These are phyloP conservation scores for Waltergamsia citrina DNA, from an alignment of 2,329 filamentous ascomycete genomes.

Conservation along the genomic window DNA sequence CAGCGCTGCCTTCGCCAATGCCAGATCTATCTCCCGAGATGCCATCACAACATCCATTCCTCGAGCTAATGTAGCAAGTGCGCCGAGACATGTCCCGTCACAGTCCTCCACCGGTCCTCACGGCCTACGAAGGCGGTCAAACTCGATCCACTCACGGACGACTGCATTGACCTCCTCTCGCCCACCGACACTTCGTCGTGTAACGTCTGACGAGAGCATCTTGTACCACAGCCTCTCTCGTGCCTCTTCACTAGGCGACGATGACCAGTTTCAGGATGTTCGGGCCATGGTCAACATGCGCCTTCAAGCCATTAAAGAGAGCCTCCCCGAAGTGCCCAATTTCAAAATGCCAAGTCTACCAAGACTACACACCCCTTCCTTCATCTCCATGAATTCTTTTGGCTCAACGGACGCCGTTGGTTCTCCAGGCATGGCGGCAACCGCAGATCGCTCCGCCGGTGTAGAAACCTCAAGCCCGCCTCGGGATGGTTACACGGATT, in stretches of 20 bases:
- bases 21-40: background rate
- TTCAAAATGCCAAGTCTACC: constrained; percentile 61
- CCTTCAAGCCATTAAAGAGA: constrained; percentile 84
- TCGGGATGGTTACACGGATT: constrained; percentile 17
- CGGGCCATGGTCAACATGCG: constrained; percentile 81
- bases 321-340: constrained; percentile 68
- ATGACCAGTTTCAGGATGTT: constrained; percentile 70
- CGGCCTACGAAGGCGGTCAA: background rate
- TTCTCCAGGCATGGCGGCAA: background rate
- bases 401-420: constrained; percentile 13
- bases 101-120: too few relatives aligned
- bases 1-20: background rate
- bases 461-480: constrained; percentile 6
- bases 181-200: constrained; percentile 18
- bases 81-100: background rate
- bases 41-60: background rate
- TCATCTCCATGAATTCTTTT: constrained; percentile 20
- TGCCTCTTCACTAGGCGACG: constrained; percentile 77
- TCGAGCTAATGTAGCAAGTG: background rate
- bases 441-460: background rate
- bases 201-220: constrained; percentile 59
- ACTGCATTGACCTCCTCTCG: constrained; percentile 8
- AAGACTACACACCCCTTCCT: constrained; percentile 30
- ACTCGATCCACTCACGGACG: constrained; percentile 1
- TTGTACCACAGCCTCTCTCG: constrained; percentile 67